Conservation (phyloP, 805 yeast genomes). For the Candida ascalaphidarum region DNA sequence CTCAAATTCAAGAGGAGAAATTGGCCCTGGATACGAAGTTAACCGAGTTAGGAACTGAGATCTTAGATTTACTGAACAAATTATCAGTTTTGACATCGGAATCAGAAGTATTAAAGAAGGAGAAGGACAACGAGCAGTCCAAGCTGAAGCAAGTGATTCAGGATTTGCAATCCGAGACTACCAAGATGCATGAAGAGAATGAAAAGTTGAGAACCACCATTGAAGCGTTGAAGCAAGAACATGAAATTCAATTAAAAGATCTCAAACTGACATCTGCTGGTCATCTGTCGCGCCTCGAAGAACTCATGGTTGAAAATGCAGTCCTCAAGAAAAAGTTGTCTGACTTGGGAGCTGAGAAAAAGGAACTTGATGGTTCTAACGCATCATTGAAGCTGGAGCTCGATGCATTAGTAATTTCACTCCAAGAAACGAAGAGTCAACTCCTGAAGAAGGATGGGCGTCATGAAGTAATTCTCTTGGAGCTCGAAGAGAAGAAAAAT, state of each 20-base stretch:
- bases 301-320: slow-evolving; percentile 1
- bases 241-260: not conserved
- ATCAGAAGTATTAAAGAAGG: slow-evolving; percentile 1
- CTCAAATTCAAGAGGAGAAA: slow-evolving; percentile 1
- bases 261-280: too few relatives aligned
- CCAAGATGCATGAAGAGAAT: slow-evolving; percentile 3
- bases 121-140: slow-evolving; percentile 2
- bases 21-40: slow-evolving; percentile 1
- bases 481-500: slow-evolving; percentile 1
- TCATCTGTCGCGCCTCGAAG: slow-evolving; percentile 2
- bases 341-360: not conserved
- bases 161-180: slow-evolving; percentile 5
- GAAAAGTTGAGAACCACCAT: slow-evolving; percentile 5
- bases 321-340: too few relatives aligned
- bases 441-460: not conserved
- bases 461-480: too few relatives aligned
- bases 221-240: slow-evolving; percentile 1
- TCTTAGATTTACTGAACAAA: too few relatives aligned
- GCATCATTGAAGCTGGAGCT: slow-evolving; percentile 6
- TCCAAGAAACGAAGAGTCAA: slow-evolving; percentile 1
- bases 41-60: slow-evolving; percentile 1
- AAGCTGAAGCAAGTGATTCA: slow-evolving; percentile 2
- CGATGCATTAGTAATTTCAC: slow-evolving; percentile 6
- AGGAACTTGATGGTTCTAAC: slow-evolving; percentile 1
- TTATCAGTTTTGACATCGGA: too few relatives aligned